These are phyloP conservation scores for Parathielavia appendiculata DNA, from an alignment of 495 filamentous ascomycete genomes.

Conservation along the genomic window DNA sequence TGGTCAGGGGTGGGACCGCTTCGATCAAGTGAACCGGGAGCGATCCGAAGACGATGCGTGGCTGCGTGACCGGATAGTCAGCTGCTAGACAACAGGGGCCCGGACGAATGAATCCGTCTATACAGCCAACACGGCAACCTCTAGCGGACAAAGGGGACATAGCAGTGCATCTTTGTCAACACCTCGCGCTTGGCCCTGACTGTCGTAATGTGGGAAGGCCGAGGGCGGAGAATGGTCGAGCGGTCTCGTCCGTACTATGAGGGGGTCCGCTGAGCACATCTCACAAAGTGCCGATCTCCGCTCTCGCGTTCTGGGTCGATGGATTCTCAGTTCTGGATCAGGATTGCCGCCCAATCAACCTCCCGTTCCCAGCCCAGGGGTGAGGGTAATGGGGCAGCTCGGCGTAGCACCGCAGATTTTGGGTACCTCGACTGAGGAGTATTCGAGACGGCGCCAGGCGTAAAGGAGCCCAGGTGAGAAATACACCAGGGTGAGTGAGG, in stretches of 20 bases:
- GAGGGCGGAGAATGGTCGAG: background rate
- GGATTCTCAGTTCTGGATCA: conserved; percentile 5
- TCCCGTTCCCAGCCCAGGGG: conserved; percentile 10
- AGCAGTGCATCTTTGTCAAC: background rate
- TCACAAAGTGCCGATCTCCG: conserved; percentile 12
- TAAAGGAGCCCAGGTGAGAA: conserved; percentile 5
- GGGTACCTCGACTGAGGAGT: conserved; percentile 10
- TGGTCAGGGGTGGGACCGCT: conserved; percentile 12
- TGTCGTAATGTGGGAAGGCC: background rate
- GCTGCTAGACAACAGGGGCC: conserved; percentile 24
- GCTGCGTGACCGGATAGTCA: conserved; percentile 18
- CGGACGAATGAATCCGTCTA: conserved; percentile 13
- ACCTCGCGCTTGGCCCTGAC: background rate
- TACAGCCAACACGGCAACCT: background rate
- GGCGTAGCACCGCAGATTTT: conserved; percentile 8
- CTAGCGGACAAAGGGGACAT: background rate
- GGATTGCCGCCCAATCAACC: conserved; percentile 22
- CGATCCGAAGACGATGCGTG: conserved; percentile 19
- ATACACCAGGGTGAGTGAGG: conserved; percentile 11
- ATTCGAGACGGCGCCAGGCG: conserved; percentile 9
- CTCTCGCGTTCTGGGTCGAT: background rate
- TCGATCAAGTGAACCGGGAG: conserved; percentile 16
- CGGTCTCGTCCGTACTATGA: background rate
- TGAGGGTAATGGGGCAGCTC: conserved; percentile 9
- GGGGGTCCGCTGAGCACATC: conserved; percentile 3